Conservation (phyloP, 768 basidiomycete species). For the Atractiella rhizophila region DNA sequence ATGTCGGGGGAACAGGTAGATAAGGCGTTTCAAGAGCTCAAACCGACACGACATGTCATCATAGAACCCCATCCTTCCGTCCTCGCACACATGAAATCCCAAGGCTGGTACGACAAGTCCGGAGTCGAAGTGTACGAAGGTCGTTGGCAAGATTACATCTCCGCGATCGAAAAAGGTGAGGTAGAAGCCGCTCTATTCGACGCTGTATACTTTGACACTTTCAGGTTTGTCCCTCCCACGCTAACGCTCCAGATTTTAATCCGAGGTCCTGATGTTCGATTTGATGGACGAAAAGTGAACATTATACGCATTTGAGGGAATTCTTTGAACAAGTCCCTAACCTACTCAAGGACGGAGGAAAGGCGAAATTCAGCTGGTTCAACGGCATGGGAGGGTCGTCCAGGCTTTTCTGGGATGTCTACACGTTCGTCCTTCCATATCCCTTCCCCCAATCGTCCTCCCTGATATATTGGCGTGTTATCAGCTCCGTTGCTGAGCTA, state of each 20-base stretch:
- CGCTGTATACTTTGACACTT: slow-evolving; percentile 73
- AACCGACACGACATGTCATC: slow-evolving; percentile 39
- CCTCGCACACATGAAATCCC: slow-evolving; percentile 44
- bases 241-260: background rate
- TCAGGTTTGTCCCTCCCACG: slow-evolving; percentile 43
- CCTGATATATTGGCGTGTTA: too few species aligned
- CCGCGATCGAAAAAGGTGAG: slow-evolving; percentile 31
- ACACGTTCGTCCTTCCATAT: too few species aligned
- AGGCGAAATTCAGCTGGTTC: slow-evolving; percentile 76
- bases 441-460: too few species aligned
- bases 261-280: background rate
- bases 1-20: slow-evolving; percentile 8
- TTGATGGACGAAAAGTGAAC: slow-evolving; percentile 15
- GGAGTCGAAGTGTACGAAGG: slow-evolving; percentile 63
- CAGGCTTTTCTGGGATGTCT: slow-evolving; percentile 48
- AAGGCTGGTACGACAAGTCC: slow-evolving; percentile 49
- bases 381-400: slow-evolving; percentile 90
- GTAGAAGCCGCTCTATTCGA: slow-evolving; percentile 61
- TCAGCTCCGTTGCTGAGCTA: slow-evolving; percentile 49
- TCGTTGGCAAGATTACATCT: slow-evolving; percentile 63
- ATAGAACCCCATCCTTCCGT: slow-evolving; percentile 88
- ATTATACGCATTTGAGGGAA: slow-evolving; percentile 33
- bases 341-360: slow-evolving; percentile 44
- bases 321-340: slow-evolving; percentile 64
- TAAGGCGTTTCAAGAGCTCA: slow-evolving; percentile 12